phyloP scores from a whole-genome alignment of 129 eudicot genomes.

The Helichrysum umbraculigerum region DNA sequence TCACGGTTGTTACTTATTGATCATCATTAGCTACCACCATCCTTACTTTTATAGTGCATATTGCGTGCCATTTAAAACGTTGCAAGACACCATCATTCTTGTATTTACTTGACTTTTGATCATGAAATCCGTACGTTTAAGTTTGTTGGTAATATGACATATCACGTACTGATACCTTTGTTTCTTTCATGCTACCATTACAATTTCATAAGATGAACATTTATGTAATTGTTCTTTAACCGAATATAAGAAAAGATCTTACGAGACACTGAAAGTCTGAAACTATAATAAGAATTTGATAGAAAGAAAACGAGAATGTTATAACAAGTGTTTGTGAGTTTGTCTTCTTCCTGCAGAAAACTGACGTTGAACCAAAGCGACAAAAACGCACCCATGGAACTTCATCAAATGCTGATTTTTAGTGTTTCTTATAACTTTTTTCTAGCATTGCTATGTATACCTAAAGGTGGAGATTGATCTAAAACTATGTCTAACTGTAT shows the following conservation, averaged over 20 bases:
- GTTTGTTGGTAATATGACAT: not conserved
- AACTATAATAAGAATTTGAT: too few species aligned
- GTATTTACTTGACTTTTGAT: not conserved
- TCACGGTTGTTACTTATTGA: not conserved
- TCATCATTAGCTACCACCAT: not conserved
- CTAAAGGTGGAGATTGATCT: too few species aligned
- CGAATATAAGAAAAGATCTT: too few species aligned
- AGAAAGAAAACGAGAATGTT: not conserved
- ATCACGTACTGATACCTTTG: too few species aligned
- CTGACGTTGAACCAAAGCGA: not conserved
- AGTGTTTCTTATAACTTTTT: too few species aligned
- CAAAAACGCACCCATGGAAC: not conserved
- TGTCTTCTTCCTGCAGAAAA: not conserved
- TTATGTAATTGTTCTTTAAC: too few species aligned
- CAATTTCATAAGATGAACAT: too few species aligned
- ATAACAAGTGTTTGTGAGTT: too few species aligned
- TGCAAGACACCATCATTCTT: not conserved
- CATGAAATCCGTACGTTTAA: not conserved
- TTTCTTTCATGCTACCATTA: too few species aligned
- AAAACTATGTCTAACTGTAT: too few species aligned
- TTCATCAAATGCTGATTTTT: not conserved
- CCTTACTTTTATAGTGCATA: not conserved
- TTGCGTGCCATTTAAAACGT: slow-evolving; percentile 13
- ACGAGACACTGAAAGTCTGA: not conserved
- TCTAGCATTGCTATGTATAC: too few species aligned